Conservation (phyloP, 345 rosid genomes). For the Schrenkiella parvula region DNA sequence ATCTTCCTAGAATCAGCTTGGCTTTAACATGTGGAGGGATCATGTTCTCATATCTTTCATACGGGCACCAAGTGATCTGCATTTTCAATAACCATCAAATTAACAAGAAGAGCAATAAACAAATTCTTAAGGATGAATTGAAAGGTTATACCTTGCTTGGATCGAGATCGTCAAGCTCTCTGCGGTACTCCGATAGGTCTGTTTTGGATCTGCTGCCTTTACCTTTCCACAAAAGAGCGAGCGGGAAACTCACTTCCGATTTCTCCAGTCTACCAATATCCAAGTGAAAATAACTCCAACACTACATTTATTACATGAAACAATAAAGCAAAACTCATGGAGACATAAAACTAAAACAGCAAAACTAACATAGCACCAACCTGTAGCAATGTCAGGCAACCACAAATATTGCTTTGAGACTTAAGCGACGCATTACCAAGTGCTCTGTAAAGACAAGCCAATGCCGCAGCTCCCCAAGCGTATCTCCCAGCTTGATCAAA, state of each 20-base stretch:
- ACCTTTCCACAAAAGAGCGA: slow-evolving; percentile 69
- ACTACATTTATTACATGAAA: slow-evolving; percentile 27
- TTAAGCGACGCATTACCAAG: slow-evolving; percentile 66
- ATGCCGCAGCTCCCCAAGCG: slow-evolving; percentile 77
- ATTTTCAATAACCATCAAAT: slow-evolving; percentile 6
- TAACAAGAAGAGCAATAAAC: not conserved
- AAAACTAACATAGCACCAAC: slow-evolving; percentile 37
- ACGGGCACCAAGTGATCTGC: slow-evolving; percentile 59
- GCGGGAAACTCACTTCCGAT: slow-evolving; percentile 51
- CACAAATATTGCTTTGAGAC: slow-evolving; percentile 72
- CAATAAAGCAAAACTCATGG: not conserved
- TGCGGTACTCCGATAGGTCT: slow-evolving; percentile 56
- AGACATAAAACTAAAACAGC: not conserved
- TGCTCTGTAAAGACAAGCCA: slow-evolving; percentile 49
- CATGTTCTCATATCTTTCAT: slow-evolving; percentile 42
- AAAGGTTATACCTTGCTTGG: slow-evolving; percentile 47
- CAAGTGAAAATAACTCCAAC: slow-evolving; percentile 82
- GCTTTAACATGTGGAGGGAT: slow-evolving; percentile 48
- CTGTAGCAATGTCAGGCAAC: slow-evolving; percentile 77
- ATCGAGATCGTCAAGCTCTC: slow-evolving; percentile 56
- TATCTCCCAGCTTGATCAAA: slow-evolving; percentile 66
- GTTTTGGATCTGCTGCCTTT: slow-evolving; percentile 61
- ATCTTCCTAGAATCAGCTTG: slow-evolving; percentile 60
- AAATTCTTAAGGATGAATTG: not conserved
- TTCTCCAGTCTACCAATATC: slow-evolving; percentile 59